Evolutionary conservation across 768 basidiomycete genomes (phyloP).

Genomic region (Mycena galopus): DNA sequence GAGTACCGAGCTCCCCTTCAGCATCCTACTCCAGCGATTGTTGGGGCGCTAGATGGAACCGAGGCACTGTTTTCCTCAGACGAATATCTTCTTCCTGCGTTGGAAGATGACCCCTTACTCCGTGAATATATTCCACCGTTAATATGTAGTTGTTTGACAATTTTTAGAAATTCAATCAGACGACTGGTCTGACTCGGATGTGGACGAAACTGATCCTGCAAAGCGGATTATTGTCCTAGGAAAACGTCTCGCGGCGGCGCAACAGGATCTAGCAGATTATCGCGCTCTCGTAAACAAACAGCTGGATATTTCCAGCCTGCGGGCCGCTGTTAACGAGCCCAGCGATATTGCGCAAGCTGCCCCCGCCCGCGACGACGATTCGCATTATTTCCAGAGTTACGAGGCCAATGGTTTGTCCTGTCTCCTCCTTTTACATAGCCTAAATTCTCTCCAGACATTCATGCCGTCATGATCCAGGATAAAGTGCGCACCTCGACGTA

Average conservation of each 20-base stretch:
- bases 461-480: constrained; percentile 97
- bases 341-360: constrained; percentile 37
- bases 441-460: constrained; percentile 74
- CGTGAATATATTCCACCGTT: constrained; percentile 66
- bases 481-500: constrained; percentile 95
- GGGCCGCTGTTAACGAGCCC: constrained; percentile 57
- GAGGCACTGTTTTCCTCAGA: constrained; percentile 81
- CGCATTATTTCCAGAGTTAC: constrained; percentile 95
- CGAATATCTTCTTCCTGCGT: constrained; percentile 82
- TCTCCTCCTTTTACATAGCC: neutral
- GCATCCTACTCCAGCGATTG: constrained; percentile 65
- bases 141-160: constrained; percentile 16
- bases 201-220: constrained; percentile 59
- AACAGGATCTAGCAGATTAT: constrained; percentile 74
- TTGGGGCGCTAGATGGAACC: constrained; percentile 62
- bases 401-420: constrained; percentile 78
- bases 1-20: constrained; percentile 43
- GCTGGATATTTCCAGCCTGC: constrained; percentile 60
- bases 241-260: constrained; percentile 69
- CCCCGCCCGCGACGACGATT: constrained; percentile 83
- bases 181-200: constrained; percentile 85
- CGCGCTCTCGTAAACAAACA: constrained; percentile 67
- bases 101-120: constrained; percentile 91
- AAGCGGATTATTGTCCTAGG: constrained; percentile 71
- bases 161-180: constrained; percentile 71